Conservation (phyloP, 805 yeast species). For the Lachancea sp. region DNA sequence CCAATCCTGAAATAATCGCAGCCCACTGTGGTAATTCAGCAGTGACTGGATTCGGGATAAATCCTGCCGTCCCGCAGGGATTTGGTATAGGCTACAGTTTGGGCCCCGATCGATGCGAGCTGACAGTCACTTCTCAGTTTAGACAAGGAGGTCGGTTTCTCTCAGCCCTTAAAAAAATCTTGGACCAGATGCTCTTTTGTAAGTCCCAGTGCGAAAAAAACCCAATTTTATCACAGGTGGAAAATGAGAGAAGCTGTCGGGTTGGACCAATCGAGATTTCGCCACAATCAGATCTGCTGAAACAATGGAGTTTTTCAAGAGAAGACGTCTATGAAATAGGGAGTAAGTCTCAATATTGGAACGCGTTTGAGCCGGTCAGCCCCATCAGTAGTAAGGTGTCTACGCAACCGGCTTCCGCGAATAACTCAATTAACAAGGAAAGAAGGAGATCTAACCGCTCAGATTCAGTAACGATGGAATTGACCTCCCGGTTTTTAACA, state of each 20-base stretch:
- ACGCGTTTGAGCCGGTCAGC: not conserved
- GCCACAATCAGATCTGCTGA: slow-evolving; percentile 3
- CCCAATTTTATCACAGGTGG: slow-evolving; percentile 13
- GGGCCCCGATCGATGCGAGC: slow-evolving; percentile 68
- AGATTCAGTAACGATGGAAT: slow-evolving; percentile 14
- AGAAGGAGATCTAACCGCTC: slow-evolving; percentile 12
- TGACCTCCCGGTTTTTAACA: slow-evolving; percentile 22
- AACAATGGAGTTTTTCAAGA: slow-evolving; percentile 11
- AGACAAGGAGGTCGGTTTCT: slow-evolving; percentile 78
- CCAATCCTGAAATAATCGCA: slow-evolving; percentile 41
- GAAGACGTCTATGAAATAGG: not conserved
- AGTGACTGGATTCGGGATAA: slow-evolving; percentile 76
- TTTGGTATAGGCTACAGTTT: slow-evolving; percentile 90
- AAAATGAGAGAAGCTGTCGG: not conserved
- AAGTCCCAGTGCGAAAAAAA: no score
- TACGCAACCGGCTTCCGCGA: slow-evolving; percentile 16
- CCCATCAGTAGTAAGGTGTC: slow-evolving; percentile 16
- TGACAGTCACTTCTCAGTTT: slow-evolving; percentile 82
- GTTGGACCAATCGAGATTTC: not conserved
- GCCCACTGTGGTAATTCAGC: slow-evolving; percentile 93
- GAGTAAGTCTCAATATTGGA: not conserved
- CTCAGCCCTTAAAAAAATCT: slow-evolving; percentile 63
- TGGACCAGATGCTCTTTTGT: slow-evolving; percentile 42
- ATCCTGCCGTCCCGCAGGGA: slow-evolving; percentile 84
- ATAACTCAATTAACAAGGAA: slow-evolving; percentile 15